Evolutionary conservation across 2,329 filamentous ascomycete species (phyloP).

Genomic region (Epichloe elymi): DNA sequence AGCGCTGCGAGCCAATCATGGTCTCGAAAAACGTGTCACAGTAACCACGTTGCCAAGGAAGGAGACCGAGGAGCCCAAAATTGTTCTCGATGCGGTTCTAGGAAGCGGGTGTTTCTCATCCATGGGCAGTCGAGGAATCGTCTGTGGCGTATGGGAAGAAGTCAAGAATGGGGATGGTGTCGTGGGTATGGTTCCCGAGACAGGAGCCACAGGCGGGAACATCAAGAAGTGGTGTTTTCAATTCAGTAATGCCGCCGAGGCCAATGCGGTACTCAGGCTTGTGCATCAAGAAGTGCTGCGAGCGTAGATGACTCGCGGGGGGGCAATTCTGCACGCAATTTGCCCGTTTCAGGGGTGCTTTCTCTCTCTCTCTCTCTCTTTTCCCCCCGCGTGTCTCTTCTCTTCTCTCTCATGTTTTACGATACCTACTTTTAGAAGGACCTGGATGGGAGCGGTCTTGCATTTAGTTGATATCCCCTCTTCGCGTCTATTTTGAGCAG

Average conservation of each 20-base stretch:
- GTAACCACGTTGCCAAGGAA: constrained; percentile 59
- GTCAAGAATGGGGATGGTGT: constrained; percentile 49
- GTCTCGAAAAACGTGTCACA: constrained; percentile 73
- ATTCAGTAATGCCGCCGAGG: constrained; percentile 38
- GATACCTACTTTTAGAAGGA: neutral
- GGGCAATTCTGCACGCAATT: neutral
- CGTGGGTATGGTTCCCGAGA: constrained; percentile 37
- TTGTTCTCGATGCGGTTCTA: constrained; percentile 71
- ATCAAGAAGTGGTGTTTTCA: constrained; percentile 54
- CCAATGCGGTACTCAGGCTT: constrained; percentile 41
- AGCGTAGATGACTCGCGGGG: constrained; percentile 11
- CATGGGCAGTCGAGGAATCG: constrained; percentile 73
- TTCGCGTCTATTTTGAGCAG: too few species aligned
- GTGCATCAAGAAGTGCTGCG: constrained; percentile 43
- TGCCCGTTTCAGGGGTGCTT: neutral
- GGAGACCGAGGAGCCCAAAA: constrained; percentile 39
- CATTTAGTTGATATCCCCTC: constrained; percentile 1
- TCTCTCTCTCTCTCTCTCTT: neutral
- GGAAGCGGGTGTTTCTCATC: constrained; percentile 75
- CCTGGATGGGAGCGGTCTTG: neutral
- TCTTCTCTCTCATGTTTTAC: neutral
- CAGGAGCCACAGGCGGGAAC: constrained; percentile 37
- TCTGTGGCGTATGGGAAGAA: constrained; percentile 78
- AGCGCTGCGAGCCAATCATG: constrained; percentile 46
- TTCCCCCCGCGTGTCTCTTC: neutral